These are phyloP conservation scores for Vigna trinervia DNA, from an alignment of 306 rosid species.

Conservation along the genomic window DNA sequence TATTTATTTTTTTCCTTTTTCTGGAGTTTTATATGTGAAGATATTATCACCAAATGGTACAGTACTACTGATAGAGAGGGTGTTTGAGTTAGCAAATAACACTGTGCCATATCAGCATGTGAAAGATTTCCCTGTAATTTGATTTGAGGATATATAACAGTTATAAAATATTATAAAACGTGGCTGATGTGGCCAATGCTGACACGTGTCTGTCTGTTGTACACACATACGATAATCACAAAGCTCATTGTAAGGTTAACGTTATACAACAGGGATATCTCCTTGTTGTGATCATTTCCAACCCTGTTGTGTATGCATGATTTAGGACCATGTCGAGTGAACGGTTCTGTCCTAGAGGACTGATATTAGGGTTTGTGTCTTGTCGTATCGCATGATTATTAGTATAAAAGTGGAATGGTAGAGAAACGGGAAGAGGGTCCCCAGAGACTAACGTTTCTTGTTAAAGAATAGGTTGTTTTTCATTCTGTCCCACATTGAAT, in stretches of 20 bases:
- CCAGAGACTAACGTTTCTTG: background rate
- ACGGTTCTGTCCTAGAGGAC: background rate
- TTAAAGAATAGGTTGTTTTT: background rate
- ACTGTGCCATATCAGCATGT: conserved; percentile 43
- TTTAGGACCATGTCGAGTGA: background rate
- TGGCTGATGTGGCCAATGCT: conserved; percentile 26
- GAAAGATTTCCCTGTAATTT: conserved; percentile 44
- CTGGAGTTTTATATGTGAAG: too few species aligned
- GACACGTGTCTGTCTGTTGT: conserved; percentile 4
- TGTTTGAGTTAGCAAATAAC: conserved; percentile 46
- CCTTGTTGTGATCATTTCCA: conserved; percentile 15
- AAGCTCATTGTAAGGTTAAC: conserved; percentile 29
- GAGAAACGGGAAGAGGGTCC: background rate
- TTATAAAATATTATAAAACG: background rate
- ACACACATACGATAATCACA: background rate
- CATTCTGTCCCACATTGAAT: background rate
- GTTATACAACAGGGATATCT: background rate
- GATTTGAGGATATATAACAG: conserved; percentile 17
- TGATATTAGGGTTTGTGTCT: background rate
- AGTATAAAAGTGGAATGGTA: background rate
- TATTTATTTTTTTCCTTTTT: too few species aligned
- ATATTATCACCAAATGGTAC: background rate
- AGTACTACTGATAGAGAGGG: conserved; percentile 1
- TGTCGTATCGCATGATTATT: background rate
- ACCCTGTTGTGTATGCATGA: background rate